Conservation (phyloP, 768 basidiomycete genomes). For the Terana coerulea region DNA sequence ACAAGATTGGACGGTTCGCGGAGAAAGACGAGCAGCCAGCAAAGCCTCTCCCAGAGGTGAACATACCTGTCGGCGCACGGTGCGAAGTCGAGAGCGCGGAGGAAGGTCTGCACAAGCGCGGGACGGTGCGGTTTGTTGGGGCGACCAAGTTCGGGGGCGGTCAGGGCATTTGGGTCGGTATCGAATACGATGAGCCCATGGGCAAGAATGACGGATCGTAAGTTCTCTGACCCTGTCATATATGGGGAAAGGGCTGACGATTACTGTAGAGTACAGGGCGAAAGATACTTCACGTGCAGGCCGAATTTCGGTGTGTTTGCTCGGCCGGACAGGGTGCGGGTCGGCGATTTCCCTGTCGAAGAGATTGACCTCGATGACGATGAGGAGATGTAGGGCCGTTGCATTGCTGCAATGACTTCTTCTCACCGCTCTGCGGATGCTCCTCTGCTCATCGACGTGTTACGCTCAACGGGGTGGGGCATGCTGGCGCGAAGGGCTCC, state of each 20-base stretch:
- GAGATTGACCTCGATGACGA: slow-evolving; percentile 76
- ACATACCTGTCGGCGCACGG: slow-evolving; percentile 67
- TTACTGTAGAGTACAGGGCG: slow-evolving; percentile 68
- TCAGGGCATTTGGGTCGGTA: slow-evolving; percentile 76
- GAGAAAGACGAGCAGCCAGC: slow-evolving; percentile 33
- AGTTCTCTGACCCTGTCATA: slow-evolving; percentile 31
- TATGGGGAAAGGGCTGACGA: neutral
- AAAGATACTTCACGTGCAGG: slow-evolving; percentile 78
- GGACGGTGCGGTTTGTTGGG: slow-evolving; percentile 84
- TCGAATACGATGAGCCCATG: slow-evolving; percentile 93
- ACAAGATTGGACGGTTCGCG: slow-evolving; percentile 90
- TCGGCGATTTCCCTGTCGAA: slow-evolving; percentile 86
- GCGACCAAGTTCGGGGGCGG: slow-evolving; percentile 68
- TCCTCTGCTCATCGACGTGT: neutral
- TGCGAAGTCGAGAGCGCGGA: slow-evolving; percentile 80
- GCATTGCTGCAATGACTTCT: slow-evolving; percentile 28
- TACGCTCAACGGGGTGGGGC: no score
- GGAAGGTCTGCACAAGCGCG: slow-evolving; percentile 69
- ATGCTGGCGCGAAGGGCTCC: no score
- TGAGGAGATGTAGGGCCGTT: slow-evolving; percentile 42
- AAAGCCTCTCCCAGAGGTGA: slow-evolving; percentile 27
- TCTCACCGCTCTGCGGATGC: no score
- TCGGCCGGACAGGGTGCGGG: slow-evolving; percentile 70
- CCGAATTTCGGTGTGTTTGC: slow-evolving; percentile 85
- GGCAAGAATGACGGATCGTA: slow-evolving; percentile 96